Evolutionary conservation across 176 grass and related monocot species (phyloP).

Genomic region (Oryza punctata): DNA sequence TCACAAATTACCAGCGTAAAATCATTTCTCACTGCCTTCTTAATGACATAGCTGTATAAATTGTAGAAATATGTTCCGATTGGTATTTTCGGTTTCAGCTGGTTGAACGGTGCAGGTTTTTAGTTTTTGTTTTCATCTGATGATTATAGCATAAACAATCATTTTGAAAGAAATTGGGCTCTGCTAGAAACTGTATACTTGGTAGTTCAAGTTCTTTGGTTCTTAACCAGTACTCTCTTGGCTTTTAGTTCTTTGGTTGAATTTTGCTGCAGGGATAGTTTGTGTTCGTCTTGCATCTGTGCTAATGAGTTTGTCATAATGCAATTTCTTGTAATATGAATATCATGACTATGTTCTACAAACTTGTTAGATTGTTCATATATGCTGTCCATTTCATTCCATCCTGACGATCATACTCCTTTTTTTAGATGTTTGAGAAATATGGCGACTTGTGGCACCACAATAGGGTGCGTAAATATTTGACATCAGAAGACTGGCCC

Average conservation of each 20-base stretch:
- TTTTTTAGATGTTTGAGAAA: constrained; percentile 63
- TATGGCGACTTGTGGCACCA: constrained; percentile 79
- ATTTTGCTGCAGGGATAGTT: background rate
- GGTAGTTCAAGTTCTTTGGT: no score
- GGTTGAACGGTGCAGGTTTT: background rate
- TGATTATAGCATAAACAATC: background rate
- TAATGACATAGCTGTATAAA: background rate
- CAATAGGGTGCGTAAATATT: constrained; percentile 75
- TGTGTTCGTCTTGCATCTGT: background rate
- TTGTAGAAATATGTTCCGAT: background rate
- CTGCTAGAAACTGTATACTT: background rate
- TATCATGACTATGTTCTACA: background rate
- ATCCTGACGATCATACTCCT: constrained; percentile 32
- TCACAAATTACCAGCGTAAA: no score
- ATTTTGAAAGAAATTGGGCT: background rate
- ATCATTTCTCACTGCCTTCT: background rate
- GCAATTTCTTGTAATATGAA: background rate
- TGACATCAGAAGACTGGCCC: constrained; percentile 63
- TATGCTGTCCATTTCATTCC: background rate
- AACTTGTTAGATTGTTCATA: background rate
- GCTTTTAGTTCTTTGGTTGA: constrained; percentile 1
- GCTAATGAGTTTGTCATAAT: constrained; percentile 1
- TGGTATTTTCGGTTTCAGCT: background rate
- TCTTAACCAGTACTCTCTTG: constrained; percentile 2
- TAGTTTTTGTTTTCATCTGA: background rate